phyloP scores from a whole-genome alignment of 2,329 filamentous ascomycete genomes.

The Falciphora oryzae region DNA sequence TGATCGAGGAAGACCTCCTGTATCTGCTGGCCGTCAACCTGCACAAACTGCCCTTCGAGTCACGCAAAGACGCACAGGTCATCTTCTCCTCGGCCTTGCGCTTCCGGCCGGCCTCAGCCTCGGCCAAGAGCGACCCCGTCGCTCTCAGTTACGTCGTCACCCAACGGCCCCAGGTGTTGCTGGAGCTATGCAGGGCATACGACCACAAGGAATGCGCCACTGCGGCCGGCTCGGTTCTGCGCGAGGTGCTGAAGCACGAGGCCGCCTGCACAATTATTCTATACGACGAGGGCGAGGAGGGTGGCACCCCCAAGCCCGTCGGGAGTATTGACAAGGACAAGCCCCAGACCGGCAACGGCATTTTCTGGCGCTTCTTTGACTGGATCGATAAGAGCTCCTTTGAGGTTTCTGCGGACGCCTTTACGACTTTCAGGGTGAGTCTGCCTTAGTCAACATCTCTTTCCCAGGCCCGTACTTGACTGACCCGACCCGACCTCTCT shows the following conservation, averaged over 20 bases:
- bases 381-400: slow-evolving; percentile 98
- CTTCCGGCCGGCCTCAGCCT: slow-evolving; percentile 67
- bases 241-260: slow-evolving; percentile 86
- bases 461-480: background rate
- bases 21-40: slow-evolving; percentile 78
- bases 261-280: slow-evolving; percentile 85
- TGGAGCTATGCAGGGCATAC: slow-evolving; percentile 85
- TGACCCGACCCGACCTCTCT: background rate
- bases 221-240: slow-evolving; percentile 80
- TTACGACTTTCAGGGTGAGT: slow-evolving; percentile 88
- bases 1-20: slow-evolving; percentile 83
- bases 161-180: slow-evolving; percentile 77
- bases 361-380: slow-evolving; percentile 95
- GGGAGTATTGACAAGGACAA: slow-evolving; percentile 70
- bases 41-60: slow-evolving; percentile 85
- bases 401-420: slow-evolving; percentile 94
- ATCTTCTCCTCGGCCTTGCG: slow-evolving; percentile 94
- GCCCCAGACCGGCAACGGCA: slow-evolving; percentile 70
- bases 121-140: slow-evolving; percentile 67
- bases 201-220: slow-evolving; percentile 87
- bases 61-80: slow-evolving; percentile 89
- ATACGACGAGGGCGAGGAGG: slow-evolving; percentile 77
- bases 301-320: slow-evolving; percentile 67
- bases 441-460: too few relatives aligned
- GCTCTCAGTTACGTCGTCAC: slow-evolving; percentile 86